phyloP scores from a whole-genome alignment of 2,329 filamentous ascomycete species.

The Alternaria alternata region DNA sequence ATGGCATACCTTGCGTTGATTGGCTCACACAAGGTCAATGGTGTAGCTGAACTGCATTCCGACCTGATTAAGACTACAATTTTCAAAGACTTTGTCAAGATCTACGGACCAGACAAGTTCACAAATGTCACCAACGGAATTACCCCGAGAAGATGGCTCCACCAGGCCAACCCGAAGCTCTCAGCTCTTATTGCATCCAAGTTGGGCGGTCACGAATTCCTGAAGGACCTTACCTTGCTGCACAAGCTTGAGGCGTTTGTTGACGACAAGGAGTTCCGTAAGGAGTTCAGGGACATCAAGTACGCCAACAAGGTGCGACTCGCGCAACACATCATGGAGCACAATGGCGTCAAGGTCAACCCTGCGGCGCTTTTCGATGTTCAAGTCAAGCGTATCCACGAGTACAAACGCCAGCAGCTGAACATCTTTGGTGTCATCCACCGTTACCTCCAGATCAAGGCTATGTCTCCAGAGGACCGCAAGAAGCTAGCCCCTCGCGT shows the following conservation, averaged over 20 bases:
- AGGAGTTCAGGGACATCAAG: slow-evolving; percentile 97
- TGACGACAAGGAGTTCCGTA: slow-evolving; percentile 88
- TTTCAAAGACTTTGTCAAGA: slow-evolving; percentile 96
- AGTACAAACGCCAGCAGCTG: slow-evolving; percentile 98
- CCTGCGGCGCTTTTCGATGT: slow-evolving; percentile 91
- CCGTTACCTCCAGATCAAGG: slow-evolving; percentile 88
- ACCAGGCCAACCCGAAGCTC: slow-evolving; percentile 93
- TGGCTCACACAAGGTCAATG: slow-evolving; percentile 98
- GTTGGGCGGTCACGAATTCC: slow-evolving; percentile 80
- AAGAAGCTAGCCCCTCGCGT: slow-evolving; percentile 89
- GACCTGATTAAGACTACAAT: slow-evolving; percentile 99
- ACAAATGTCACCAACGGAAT: slow-evolving; percentile 99
- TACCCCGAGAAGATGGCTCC: slow-evolving; percentile 93
- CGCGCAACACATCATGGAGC: slow-evolving; percentile 87
- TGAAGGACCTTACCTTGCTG: slow-evolving; percentile 88
- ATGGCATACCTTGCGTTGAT: slow-evolving; percentile 97
- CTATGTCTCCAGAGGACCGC: slow-evolving; percentile 80
- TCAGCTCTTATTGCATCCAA: slow-evolving; percentile 93
- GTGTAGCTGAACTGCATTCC: slow-evolving; percentile 95
- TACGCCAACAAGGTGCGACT: slow-evolving; percentile 93
- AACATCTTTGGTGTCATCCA: slow-evolving; percentile 99
- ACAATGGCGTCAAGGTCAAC: slow-evolving; percentile 82
- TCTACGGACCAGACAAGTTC: slow-evolving; percentile 97
- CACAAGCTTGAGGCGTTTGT: slow-evolving; percentile 85
- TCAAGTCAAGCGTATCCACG: slow-evolving; percentile 98